Base-by-base conservation (phyloP, 148 eudicot genomes). In the Chenopodium suecicum region DNA sequence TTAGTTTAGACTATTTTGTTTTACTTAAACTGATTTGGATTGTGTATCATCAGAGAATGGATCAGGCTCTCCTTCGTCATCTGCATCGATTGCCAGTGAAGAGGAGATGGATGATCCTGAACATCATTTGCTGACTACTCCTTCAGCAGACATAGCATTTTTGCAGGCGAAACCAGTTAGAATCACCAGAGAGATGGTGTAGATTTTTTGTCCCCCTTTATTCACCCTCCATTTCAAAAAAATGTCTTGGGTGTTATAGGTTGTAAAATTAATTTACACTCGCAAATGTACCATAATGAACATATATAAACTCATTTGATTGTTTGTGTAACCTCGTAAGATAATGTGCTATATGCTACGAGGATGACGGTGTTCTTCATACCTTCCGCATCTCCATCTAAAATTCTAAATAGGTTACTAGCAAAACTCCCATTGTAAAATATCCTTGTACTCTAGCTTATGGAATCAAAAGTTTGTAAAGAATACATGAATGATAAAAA, bases 111-210 rank as follows among this genome's bases (percentile, higher is more conserved):
- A 85, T 73, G 94, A 89, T 75, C 76, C 75, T 22, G 93, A 92
- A 87, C 94, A 91, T 85, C 98, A 90, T 83, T 85, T 92, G 86
- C 87, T 94, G 65, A 86, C 85, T 50, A 23, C 83, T 74, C 87
- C 90, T 60, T 81, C 86, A 65, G 84, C 91, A 32, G 96, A 91
- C 72, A 88, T 92, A 70, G 91, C 96, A 83, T 94, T 90, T 86
- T 77, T 94, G 89, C 90, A 87, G 87, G 98, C 92, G 83, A 89
- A 89, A 77, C 89, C 96, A 9, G 93, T 86, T 76, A 90, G 78
- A 83, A 89, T 89, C 74, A 89, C 93, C 56, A 88, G 85, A 76
- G 96, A 94, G 75, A 78, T 83, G 23, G 82, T 88, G n/a, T 89
- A 86, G 82, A 83, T 69, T 70, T 47, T 3, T 73, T 72, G 16